A percentile compares a stretch with the other conserved stretches of the same genome.
phyloP scores from a whole-genome alignment of 192 early-diverging fungal species.

The Coemansia sp. region DNA sequence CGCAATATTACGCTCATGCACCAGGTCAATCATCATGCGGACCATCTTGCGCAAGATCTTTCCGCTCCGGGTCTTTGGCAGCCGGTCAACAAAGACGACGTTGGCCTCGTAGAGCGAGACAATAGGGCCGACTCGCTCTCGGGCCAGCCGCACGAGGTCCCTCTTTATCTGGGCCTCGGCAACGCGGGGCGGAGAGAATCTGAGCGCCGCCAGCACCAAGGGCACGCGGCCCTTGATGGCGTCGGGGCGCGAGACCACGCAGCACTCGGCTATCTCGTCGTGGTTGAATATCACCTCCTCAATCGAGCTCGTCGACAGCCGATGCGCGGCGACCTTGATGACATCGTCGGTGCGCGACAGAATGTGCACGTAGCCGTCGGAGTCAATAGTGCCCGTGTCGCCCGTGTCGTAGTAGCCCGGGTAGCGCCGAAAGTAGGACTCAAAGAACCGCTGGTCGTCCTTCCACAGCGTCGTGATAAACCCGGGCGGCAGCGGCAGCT shows the following conservation, averaged over 20 bases:
- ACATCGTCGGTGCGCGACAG: constrained; percentile 77
- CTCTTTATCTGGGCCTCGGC: constrained; percentile 17
- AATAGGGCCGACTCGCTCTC: constrained; percentile 78
- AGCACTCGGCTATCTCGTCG: constrained; percentile 67
- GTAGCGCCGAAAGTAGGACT: constrained; percentile 75
- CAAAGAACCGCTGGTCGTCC: constrained; percentile 70
- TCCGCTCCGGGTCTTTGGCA: constrained; percentile 87
- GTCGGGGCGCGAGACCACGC: constrained; percentile 69
- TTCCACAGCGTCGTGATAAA: constrained; percentile 81
- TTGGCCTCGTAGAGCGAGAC: constrained; percentile 76
- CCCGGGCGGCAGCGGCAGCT: constrained; percentile 83
- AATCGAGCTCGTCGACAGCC: constrained; percentile 77
- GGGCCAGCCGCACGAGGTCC: constrained; percentile 65
- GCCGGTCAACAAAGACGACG: constrained; percentile 62
- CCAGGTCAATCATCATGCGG: constrained; percentile 68
- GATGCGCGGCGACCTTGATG: constrained; percentile 88
- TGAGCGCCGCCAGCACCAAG: constrained; percentile 62
- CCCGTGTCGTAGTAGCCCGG: constrained; percentile 85
- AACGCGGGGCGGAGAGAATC: constrained; percentile 8
- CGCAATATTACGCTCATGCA: constrained; percentile 51
- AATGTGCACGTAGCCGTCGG: constrained; percentile 72
- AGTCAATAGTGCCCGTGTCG: constrained; percentile 80
- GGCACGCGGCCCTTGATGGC: constrained; percentile 71
- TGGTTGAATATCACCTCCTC: constrained; percentile 77
- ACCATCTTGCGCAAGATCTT: constrained; percentile 83